Percentiles rank a stretch among this genome's conserved stretches.
These are phyloP conservation scores for Populus ilicifolia DNA, from an alignment of 345 rosid species.

Conservation along the genomic window DNA sequence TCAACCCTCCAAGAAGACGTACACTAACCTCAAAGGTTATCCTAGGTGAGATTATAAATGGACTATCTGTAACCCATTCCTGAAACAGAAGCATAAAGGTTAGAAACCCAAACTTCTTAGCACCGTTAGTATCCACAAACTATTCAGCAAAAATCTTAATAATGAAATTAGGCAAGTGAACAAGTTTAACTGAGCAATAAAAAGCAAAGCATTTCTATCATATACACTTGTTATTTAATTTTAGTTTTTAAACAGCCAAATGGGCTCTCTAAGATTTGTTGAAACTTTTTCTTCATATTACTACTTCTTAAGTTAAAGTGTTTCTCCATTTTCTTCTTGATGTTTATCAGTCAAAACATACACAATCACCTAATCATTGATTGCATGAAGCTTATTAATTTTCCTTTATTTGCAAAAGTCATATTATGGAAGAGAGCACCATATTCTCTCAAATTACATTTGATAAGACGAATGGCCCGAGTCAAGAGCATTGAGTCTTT, in stretches of 20 bases:
- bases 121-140: background rate
- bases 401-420: background rate
- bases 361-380: too few relatives aligned
- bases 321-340: too few relatives aligned
- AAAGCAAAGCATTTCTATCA: background rate
- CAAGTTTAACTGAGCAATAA: background rate
- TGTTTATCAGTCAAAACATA: too few relatives aligned
- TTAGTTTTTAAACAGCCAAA: too few relatives aligned
- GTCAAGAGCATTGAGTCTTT: background rate
- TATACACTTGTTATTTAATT: too few relatives aligned
- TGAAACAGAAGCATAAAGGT: conserved; percentile 36
- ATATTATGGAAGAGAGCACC: background rate
- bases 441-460: background rate
- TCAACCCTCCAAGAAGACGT: conserved; percentile 91
- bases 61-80: conserved; percentile 99
- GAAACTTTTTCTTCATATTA: too few relatives aligned
- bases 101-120: conserved; percentile 12
- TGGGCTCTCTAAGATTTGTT: too few relatives aligned
- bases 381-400: too few relatives aligned
- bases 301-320: too few relatives aligned
- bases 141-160: conserved; percentile 1
- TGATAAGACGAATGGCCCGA: background rate
- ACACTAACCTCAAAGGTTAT: conserved; percentile 96
- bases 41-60: conserved; percentile 95
- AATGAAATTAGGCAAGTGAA: background rate